Base-by-base conservation (phyloP, 352 stramenopile species). In the Phytopythium delawarense region DNA sequence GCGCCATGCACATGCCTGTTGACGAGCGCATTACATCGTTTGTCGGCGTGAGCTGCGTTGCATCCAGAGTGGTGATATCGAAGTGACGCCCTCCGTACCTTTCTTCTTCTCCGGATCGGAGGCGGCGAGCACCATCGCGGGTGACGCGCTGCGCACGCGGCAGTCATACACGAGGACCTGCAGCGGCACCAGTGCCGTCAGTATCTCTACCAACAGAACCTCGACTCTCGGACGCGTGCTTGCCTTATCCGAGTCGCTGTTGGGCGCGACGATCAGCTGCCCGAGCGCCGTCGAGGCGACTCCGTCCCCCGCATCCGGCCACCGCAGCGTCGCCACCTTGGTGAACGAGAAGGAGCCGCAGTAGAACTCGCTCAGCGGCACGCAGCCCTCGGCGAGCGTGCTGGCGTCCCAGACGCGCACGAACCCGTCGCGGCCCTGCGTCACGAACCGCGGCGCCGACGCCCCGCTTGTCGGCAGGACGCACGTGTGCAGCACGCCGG, bases 401-500 rank as follows among this genome's bases (percentile, higher is more conserved):
- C 59, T 35, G 1, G 58, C 49, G 34, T 91, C 79, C 86, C 86
- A 94, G 15, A 92, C 39, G 49, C 81, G 84, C 35, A 94, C 67
- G 34, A 76, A 76, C 1, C 86, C 86, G 39, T 94, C 86, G 23
- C 86, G 78, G 16, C 86, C 86, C 62, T 94, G 86, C 12, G 83
- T 87, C 37, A 87, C 51, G 39, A 92, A 73, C 18, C 69, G 75
- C 21, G 58, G 37, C 9, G 63, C 67, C 11, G 59, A 56, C 12
- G 11, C 45, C 7, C 44, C 40, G 23, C 35, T 40, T 15, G 40
- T 62, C 49, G 51, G 34, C 35, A 37, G 65, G 52, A 15, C 25
- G 62, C 8, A 63, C 7, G 69, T 52, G 35, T 92, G 79, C 50
- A 94, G 68, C n/a, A 94, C 79, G 23, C 86, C 86, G 16, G 86